Base-by-base conservation (phyloP, 2,329 filamentous ascomycete genomes). In the Bipolaris zeicola region DNA sequence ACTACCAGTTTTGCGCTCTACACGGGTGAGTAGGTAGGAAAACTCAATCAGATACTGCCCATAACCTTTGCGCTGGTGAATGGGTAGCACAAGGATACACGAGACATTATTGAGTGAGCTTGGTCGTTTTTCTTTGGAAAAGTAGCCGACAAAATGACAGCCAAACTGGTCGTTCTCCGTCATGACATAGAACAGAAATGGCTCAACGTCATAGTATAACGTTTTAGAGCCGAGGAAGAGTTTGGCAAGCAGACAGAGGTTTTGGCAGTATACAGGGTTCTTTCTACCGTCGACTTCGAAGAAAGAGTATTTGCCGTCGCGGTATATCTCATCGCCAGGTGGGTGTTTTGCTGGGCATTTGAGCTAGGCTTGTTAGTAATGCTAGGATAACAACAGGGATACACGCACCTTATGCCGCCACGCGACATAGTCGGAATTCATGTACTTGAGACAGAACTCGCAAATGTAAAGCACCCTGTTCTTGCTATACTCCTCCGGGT, bases 371-470 rank as follows among this genome's bases (percentile, higher is more conserved):
- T 38, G 59, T 78, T 54, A 77, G 70, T 46, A 48, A 36, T 26
- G 18, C 5, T 18, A 33, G 14, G n/a, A 14, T 34, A 41, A 24
- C 3, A 7, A 18, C 6, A 2, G 7, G 16, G 22, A 8, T n/a
- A 11, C 10, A 41, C 66, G 55, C 69, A 78, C 77, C 79, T 98
- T 98, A 78, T 99, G 95, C 50, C 95, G 87, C 92, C 94, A 98
- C 13, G 95, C 94, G 26, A 99, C 95, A 69, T 96, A 98, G 74
- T 97, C 94, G 16, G 95, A 98, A 76, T 96, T 96, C 92, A 99
- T 97, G 79, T 99, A 99, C 78, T 98, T 99, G 58, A 99, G 82
- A 74, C 95, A 99, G 76, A 98, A 99, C 76, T 99, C 96, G 82
- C 95, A 99, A 62, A 99, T 98, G 77, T 96, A 98, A n/a, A 99